Conservation (phyloP, 2,329 filamentous ascomycete genomes). For the Penicillium verrucosum region DNA sequence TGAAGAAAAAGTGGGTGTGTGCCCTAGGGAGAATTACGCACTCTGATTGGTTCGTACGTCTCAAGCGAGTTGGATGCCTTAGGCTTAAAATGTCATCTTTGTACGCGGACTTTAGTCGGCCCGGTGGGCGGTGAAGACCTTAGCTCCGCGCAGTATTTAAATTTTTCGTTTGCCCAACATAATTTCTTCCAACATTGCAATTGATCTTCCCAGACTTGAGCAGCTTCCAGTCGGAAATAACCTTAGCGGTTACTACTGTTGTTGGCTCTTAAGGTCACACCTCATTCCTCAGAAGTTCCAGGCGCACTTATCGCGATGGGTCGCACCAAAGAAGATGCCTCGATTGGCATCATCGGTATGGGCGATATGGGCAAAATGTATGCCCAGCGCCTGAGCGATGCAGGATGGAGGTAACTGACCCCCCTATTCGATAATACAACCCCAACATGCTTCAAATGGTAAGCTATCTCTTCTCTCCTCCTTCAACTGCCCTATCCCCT, state of each 20-base stretch:
- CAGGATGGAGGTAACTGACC: conserved; percentile 87
- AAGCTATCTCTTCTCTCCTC: conserved; percentile 15
- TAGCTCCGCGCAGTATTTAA: conserved; percentile 29
- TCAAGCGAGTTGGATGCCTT: conserved; percentile 31
- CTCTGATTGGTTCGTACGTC: conserved; percentile 30
- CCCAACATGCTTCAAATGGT: conserved; percentile 10
- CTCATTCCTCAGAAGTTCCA: not conserved
- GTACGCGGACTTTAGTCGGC: conserved; percentile 24
- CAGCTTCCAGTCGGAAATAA: not conserved
- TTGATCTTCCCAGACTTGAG: conserved; percentile 16
- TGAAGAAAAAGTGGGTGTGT: conserved; percentile 36
- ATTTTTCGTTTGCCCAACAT: conserved; percentile 14
- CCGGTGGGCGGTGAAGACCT: conserved; percentile 27
- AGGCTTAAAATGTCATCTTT: not conserved
- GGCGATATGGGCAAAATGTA: conserved; percentile 99
- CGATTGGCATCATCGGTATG: conserved; percentile 95
- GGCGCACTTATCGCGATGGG: conserved; percentile 26
- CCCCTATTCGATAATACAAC: conserved; percentile 3
- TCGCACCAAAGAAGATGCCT: conserved; percentile 61
- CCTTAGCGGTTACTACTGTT: not conserved
- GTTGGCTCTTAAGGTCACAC: not conserved
- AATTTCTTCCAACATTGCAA: conserved; percentile 5
- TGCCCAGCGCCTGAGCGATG: conserved; percentile 77
- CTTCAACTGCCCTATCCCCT: conserved; percentile 11
- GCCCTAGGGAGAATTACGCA: conserved; percentile 31